phyloP scores from a whole-genome alignment of 768 basidiomycete genomes.

The Hygrophoropsis aurantiaca region DNA sequence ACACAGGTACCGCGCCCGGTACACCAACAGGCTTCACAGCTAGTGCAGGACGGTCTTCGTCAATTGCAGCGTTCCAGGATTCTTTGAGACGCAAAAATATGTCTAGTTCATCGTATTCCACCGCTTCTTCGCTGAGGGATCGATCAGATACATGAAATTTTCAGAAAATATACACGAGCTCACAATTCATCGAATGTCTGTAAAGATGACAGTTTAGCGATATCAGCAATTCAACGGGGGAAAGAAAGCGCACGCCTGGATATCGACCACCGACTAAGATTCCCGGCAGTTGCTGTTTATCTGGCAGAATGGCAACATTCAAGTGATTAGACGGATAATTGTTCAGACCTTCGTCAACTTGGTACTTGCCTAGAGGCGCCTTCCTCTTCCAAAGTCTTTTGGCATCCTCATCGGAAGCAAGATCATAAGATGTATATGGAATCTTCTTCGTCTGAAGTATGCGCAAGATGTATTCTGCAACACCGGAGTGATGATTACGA shows the following conservation, averaged over 20 bases:
- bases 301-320: slow-evolving; percentile 35
- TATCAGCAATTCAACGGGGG: neutral
- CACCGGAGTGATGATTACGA: neutral
- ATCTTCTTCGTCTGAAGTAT: slow-evolving; percentile 87
- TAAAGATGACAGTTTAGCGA: slow-evolving; percentile 5
- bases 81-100: slow-evolving; percentile 74
- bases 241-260: slow-evolving; percentile 60
- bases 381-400: slow-evolving; percentile 81
- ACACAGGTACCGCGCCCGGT: slow-evolving; percentile 72
- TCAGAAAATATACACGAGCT: slow-evolving; percentile 23
- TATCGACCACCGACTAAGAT: slow-evolving; percentile 76
- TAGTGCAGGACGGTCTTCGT: slow-evolving; percentile 59
- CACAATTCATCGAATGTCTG: slow-evolving; percentile 78
- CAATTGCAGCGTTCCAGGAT: slow-evolving; percentile 55
- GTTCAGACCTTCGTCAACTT: slow-evolving; percentile 1
- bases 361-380: slow-evolving; percentile 58
- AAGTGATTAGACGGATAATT: slow-evolving; percentile 1
- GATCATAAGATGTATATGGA: slow-evolving; percentile 76
- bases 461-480: slow-evolving; percentile 74
- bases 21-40: slow-evolving; percentile 69
- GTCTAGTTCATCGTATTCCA: slow-evolving; percentile 74
- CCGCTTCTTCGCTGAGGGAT: slow-evolving; percentile 73
- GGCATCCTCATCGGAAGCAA: slow-evolving; percentile 81
- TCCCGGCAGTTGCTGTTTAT: slow-evolving; percentile 83
- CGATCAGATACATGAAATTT: slow-evolving; percentile 7